phyloP scores from a whole-genome alignment of 208 protist genomes.

The Leptomonas pyrrhocoris region DNA sequence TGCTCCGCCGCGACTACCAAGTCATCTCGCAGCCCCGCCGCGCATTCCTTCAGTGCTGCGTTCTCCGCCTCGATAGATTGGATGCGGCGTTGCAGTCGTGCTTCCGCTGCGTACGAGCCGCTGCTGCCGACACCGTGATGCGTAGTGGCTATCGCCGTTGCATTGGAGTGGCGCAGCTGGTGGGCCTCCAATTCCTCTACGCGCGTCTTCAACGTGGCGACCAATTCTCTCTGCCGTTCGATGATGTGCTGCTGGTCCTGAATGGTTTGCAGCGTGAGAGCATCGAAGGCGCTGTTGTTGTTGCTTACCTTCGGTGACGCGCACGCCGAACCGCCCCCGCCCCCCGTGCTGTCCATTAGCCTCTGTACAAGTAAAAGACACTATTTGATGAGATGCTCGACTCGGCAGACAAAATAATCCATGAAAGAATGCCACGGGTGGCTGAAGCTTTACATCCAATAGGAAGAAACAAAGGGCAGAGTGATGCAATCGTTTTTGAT shows the following conservation, averaged over 20 bases:
- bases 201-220: slow-evolving; percentile 46
- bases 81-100: slow-evolving; percentile 14
- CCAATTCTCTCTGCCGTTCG: slow-evolving; percentile 57
- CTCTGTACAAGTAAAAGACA: too few species aligned
- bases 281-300: slow-evolving; percentile 1
- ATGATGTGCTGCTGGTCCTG: slow-evolving; percentile 79
- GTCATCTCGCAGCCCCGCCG: slow-evolving; percentile 13
- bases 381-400: too few species aligned
- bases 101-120: slow-evolving; percentile 5
- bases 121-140: neutral
- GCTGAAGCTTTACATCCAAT: too few species aligned
- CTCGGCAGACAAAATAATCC: too few species aligned
- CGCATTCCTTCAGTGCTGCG: neutral
- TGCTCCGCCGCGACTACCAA: neutral
- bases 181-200: slow-evolving; percentile 38
- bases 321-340: neutral
- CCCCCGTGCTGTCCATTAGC: neutral
- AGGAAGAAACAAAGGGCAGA: too few species aligned
- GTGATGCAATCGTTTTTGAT: too few species aligned
- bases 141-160: neutral
- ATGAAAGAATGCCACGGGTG: too few species aligned
- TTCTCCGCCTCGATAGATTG: slow-evolving; percentile 14
- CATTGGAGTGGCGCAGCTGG: slow-evolving; percentile 8
- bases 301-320: neutral
- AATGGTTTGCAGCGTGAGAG: slow-evolving; percentile 64